Conservation (phyloP, 2,329 filamentous ascomycete species). For the Colletotrichum lindemuthianum region DNA sequence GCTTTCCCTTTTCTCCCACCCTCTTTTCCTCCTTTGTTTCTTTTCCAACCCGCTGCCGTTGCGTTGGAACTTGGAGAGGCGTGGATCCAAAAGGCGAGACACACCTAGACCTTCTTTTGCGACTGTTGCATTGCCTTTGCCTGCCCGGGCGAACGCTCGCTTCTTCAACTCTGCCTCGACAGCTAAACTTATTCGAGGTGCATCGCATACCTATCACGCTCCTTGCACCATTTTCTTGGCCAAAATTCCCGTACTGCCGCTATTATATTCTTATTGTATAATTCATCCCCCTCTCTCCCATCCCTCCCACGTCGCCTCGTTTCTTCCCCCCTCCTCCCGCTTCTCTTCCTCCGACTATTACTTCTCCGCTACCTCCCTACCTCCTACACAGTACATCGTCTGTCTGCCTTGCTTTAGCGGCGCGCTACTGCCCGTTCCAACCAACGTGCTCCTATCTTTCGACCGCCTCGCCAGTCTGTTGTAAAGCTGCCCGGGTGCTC, state of each 20-base stretch:
- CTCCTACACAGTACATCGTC: neutral
- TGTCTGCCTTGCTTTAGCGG: conserved; percentile 15
- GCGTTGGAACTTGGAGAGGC: conserved; percentile 16
- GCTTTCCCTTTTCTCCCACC: conserved; percentile 31
- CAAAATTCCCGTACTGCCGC: conserved; percentile 1
- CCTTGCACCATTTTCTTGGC: conserved; percentile 19
- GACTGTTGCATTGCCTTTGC: neutral
- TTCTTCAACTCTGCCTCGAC: conserved; percentile 4
- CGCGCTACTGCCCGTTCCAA: conserved; percentile 30
- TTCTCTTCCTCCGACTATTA: neutral
- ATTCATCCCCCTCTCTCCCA: conserved; percentile 18
- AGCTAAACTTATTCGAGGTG: neutral
- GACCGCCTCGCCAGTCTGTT: conserved; percentile 33
- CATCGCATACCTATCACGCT: conserved; percentile 4
- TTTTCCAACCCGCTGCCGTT: conserved; percentile 5
- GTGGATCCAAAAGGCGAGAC: too few relatives aligned
- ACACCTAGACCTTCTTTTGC: conserved; percentile 9
- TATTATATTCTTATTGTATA: conserved; percentile 28
- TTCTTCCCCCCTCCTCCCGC: neutral
- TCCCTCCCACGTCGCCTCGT: neutral
- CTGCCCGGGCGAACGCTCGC: conserved; percentile 4
- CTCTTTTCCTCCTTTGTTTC: conserved; percentile 10
- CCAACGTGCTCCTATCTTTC: conserved; percentile 21
- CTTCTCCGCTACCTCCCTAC: neutral
- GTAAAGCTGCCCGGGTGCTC: conserved; percentile 35